A percentile compares a stretch with the other conserved stretches of the same genome.
Evolutionary conservation across 805 yeast genomes (phyloP).

Genomic region (Starmera caribaea): DNA sequence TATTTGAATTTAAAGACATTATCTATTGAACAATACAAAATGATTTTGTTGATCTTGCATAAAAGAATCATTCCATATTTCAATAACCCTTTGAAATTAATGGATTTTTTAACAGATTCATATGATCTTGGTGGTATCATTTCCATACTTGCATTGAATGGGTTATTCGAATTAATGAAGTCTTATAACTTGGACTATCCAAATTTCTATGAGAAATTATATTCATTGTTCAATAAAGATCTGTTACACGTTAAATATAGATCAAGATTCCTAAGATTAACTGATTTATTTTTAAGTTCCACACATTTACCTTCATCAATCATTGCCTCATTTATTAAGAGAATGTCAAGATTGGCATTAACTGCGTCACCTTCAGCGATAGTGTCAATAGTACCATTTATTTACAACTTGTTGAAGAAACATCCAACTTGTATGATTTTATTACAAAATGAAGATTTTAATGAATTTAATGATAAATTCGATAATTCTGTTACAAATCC

Average conservation of each 20-base stretch:
- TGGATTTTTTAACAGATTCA: slow-evolving; percentile 91
- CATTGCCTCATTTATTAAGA: slow-evolving; percentile 84
- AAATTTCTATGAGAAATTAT: slow-evolving; percentile 73
- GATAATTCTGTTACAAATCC: slow-evolving; percentile 62
- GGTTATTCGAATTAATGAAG: slow-evolving; percentile 78
- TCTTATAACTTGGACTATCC: slow-evolving; percentile 84
- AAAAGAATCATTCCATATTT: slow-evolving; percentile 77
- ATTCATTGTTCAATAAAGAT: slow-evolving; percentile 67
- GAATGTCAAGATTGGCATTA: slow-evolving; percentile 63
- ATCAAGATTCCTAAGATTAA: slow-evolving; percentile 78
- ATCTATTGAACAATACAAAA: slow-evolving; percentile 50
- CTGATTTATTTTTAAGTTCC: slow-evolving; percentile 78
- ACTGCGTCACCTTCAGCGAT: slow-evolving; percentile 83
- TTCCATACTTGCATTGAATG: slow-evolving; percentile 76
- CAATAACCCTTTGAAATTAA: slow-evolving; percentile 68
- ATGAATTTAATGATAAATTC: slow-evolving; percentile 53
- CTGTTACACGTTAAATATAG: slow-evolving; percentile 71
- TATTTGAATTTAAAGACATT: slow-evolving; percentile 37
- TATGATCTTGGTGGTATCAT: slow-evolving; percentile 54
- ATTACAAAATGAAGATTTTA: slow-evolving; percentile 41
- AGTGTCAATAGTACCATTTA: slow-evolving; percentile 81
- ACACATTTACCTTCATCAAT: slow-evolving; percentile 78
- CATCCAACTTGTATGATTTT: slow-evolving; percentile 93
- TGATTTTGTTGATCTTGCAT: slow-evolving; percentile 62
- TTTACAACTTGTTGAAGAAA: slow-evolving; percentile 78